Conservation (phyloP, 768 basidiomycete genomes). For the Lentinula lateritia region DNA sequence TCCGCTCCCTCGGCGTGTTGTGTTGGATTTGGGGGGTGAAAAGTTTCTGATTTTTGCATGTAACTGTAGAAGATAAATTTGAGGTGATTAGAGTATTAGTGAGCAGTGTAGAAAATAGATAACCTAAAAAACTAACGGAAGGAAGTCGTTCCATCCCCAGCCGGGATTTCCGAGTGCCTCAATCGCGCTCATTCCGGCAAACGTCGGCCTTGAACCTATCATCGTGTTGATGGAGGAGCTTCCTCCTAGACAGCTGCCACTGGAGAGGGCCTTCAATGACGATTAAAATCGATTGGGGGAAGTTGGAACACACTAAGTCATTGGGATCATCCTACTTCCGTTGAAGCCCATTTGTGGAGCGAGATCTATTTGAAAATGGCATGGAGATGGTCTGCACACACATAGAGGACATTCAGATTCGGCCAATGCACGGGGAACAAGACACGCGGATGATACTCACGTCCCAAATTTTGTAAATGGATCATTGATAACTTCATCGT, state of each 20-base stretch:
- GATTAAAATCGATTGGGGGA: not conserved
- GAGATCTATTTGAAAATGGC: not conserved
- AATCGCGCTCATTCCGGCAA: conserved; percentile 12
- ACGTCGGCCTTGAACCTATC: conserved; percentile 18
- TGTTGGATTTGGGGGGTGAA: conserved; percentile 11
- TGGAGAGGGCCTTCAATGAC: not conserved
- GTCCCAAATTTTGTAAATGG: not conserved
- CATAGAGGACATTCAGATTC: not conserved
- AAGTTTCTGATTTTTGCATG: conserved; percentile 16
- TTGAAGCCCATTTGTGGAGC: conserved; percentile 13
- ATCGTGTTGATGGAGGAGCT: conserved; percentile 21
- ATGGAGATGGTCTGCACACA: not conserved
- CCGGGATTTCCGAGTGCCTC: conserved; percentile 16
- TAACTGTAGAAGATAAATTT: not conserved
- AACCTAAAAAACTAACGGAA: conserved; percentile 7
- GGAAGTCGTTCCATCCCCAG: conserved; percentile 28
- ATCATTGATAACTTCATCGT: conserved; percentile 6
- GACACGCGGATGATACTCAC: not conserved
- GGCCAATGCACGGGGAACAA: not conserved
- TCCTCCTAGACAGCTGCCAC: conserved; percentile 20
- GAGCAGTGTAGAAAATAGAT: too few relatives aligned
- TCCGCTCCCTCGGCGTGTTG: conserved; percentile 13
- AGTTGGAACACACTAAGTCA: conserved; percentile 6
- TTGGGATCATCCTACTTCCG: conserved; percentile 1
- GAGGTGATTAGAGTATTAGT: not conserved